Evolutionary conservation across 345 rosid genomes (phyloP), one percentile per base, ranked within the genome.

Genomic region (Zanthoxylum bungeanum): DNA sequence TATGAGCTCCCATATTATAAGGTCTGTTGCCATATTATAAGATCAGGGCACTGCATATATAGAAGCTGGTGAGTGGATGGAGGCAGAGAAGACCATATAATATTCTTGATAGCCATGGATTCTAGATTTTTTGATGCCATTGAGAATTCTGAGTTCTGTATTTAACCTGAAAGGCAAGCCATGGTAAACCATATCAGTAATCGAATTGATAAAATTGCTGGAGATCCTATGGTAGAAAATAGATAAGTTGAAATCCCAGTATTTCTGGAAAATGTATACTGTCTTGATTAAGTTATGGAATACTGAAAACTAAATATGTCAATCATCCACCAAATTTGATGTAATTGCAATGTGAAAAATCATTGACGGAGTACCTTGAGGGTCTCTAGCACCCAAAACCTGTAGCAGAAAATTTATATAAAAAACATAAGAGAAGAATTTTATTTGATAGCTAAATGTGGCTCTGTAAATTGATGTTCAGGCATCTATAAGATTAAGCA

Each of bases 41-140:
- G n/a, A n/a, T n/a, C n/a, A n/a, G n/a, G n/a, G n/a, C n/a, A n/a
- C n/a, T n/a, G n/a, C n/a, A n/a, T n/a, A n/a, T n/a, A n/a, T n/a
- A n/a, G n/a, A n/a, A n/a, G n/a, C n/a, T n/a, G n/a, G n/a, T n/a
- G n/a, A n/a, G n/a, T n/a, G n/a, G n/a, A n/a, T n/a, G n/a, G n/a
- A n/a, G n/a, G n/a, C n/a, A n/a, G n/a, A n/a, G n/a, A n/a, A n/a
- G n/a, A n/a, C n/a, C n/a, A n/a, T n/a, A n/a, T n/a, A n/a, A n/a
- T n/a, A n/a, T n/a, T n/a, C n/a, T n/a, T n/a, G n/a, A n/a, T n/a
- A n/a, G n/a, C n/a, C n/a, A n/a, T n/a, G n/a, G n/a, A n/a, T n/a
- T n/a, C n/a, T n/a, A n/a, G n/a, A n/a, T n/a, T n/a, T n/a, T 95
- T 69, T 92, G 99, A 72, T 90, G 76, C 99, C 99, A 95, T 47